Base-by-base conservation (phyloP, 1,139 yeast species). In the Pichia sp. region DNA sequence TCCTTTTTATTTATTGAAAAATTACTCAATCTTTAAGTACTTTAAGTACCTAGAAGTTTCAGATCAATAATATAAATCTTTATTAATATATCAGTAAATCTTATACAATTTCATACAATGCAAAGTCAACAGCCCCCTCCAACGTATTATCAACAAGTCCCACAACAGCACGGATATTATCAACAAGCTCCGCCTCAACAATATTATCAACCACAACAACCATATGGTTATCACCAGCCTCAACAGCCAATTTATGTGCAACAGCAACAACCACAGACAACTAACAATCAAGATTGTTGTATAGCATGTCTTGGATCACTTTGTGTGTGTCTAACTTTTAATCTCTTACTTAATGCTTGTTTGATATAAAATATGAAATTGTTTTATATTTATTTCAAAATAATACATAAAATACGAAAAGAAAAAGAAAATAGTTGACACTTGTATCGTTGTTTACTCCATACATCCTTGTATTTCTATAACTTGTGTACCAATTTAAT, bases 181-280 rank as follows among this genome's bases (percentile, higher is more conserved):
- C 45, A 62, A 45, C 63, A 64, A 32, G 67, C 63, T 35, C 68
- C 65, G 38, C 69, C 67, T 12, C 79, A 72, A 55, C 79, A 69
- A 52, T 81, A 76, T 51, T 64, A 41, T 16, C 35, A 45, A 20
- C 45, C 28, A 25, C 69, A 58, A 37, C 67, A 63, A 8, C 41
- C 28, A 23, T 41, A 31, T 6, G 10, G 2, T 4, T 32, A 30
- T 7, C 25, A 43, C 4, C 41, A 33, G 5, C 39, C 34, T 26
- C 46, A 39, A 25, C 42, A 45, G 4, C 49, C 35, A 4, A 37
- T 46, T 6, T 46, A 43, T 27, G 49, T 46, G 2, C 49, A 46
- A 29, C 49, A 46, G 27, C 37, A 39, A 5, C 39, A 9, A n/a
- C 45, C 38, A 27, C 44, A 40, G 24, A 29, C 30, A 2, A n/a